Evolutionary conservation across 108 stramenopile genomes (phyloP).

Genomic region (Nitzschia sp.): DNA sequence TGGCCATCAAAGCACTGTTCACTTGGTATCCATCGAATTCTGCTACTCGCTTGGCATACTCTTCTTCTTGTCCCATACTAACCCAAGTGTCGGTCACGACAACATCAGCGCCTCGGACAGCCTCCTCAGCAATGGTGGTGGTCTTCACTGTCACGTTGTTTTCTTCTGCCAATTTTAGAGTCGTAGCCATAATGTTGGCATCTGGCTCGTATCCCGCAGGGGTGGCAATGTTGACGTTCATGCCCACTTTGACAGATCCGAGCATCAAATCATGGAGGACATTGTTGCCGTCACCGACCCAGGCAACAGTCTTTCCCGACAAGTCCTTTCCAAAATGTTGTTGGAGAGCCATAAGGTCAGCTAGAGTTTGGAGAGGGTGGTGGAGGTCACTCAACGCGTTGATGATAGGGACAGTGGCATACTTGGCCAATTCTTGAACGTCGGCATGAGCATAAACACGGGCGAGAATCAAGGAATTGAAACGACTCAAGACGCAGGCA

Average conservation of each 20-base stretch:
- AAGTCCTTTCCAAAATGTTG: slow-evolving; percentile 82
- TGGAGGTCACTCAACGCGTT: slow-evolving; percentile 94
- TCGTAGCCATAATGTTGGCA: slow-evolving; percentile 61
- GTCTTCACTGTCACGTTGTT: slow-evolving; percentile 56
- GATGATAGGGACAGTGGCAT: slow-evolving; percentile 91
- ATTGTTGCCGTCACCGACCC: slow-evolving; percentile 99
- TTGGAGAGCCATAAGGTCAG: slow-evolving; percentile 94
- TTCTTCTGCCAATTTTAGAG: slow-evolving; percentile 55
- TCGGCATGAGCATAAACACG: slow-evolving; percentile 89
- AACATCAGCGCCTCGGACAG: slow-evolving; percentile 87
- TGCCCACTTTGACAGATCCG: slow-evolving; percentile 86
- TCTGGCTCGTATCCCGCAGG: slow-evolving; percentile 89
- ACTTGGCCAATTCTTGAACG: slow-evolving; percentile 75
- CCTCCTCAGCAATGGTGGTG: slow-evolving; percentile 80
- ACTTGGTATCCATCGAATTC: slow-evolving; percentile 96
- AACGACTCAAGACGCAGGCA: slow-evolving; percentile 86
- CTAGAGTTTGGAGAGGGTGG: slow-evolving; percentile 97
- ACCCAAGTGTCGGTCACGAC: slow-evolving; percentile 98
- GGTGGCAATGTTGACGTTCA: slow-evolving; percentile 92
- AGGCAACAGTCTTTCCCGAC: slow-evolving; percentile 87
- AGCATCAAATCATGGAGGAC: slow-evolving; percentile 96
- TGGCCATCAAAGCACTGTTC: slow-evolving; percentile 77
- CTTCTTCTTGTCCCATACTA: slow-evolving; percentile 96
- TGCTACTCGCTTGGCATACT: slow-evolving; percentile 78
- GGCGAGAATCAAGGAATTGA: slow-evolving; percentile 91